Percentiles rank a stretch among this genome's conserved stretches.
Conservation (phyloP, 495 filamentous ascomycete species). For the Xylaria curta region DNA sequence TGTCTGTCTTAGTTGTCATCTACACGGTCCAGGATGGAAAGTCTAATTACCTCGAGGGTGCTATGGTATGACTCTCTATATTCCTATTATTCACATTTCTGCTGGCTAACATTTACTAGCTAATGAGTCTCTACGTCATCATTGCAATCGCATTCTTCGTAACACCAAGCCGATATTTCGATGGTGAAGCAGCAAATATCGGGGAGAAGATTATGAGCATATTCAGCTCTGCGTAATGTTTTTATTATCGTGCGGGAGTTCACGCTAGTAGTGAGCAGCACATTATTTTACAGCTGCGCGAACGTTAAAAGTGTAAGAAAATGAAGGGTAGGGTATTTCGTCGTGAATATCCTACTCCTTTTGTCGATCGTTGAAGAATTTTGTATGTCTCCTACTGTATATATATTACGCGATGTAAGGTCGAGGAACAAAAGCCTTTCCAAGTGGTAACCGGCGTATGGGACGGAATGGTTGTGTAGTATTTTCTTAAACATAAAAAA, state of each 20-base stretch:
- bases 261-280: not conserved
- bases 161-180: conserved; percentile 70
- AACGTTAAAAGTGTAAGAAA: not conserved
- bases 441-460: not conserved
- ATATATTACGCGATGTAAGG: not conserved
- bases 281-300: not conserved
- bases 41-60: conserved; percentile 93
- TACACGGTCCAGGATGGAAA: conserved; percentile 94
- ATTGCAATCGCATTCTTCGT: conserved; percentile 90
- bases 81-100: not conserved
- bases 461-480: conserved; percentile 1
- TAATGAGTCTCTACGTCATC: conserved; percentile 72
- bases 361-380: conserved; percentile 17
- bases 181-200: conserved; percentile 27
- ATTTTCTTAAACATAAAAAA: not conserved
- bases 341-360: not conserved
- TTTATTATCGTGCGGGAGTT: not conserved
- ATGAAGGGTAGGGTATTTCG: not conserved
- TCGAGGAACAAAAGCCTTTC: not conserved
- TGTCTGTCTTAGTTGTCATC: conserved; percentile 88
- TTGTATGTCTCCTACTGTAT: conserved; percentile 24
- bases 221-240: conserved; percentile 29
- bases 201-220: conserved; percentile 8
- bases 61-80: conserved; percentile 71
- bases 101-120: conserved; percentile 38